Evolutionary conservation across 2,329 filamentous ascomycete genomes (phyloP).

Genomic region (Hymenoscyphus fructigenus): DNA sequence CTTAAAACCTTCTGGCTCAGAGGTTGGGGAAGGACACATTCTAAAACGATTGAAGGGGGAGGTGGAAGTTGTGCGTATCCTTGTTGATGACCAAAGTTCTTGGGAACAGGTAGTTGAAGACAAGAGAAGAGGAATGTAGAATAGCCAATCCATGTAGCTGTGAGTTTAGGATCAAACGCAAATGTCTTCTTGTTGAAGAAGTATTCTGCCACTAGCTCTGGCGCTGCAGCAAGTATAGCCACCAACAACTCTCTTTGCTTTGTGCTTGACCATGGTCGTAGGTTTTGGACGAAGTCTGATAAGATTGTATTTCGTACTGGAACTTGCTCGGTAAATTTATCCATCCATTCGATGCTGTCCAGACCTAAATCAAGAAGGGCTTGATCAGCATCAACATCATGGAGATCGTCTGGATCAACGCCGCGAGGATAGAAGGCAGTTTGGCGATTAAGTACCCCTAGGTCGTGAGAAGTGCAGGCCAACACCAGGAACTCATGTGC

Average conservation of each 20-base stretch:
- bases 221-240: constrained; percentile 75
- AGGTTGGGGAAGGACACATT: constrained; percentile 82
- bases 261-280: constrained; percentile 80
- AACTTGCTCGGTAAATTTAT: constrained; percentile 63
- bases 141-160: constrained; percentile 92
- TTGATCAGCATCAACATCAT: constrained; percentile 46
- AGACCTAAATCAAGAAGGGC: constrained; percentile 61
- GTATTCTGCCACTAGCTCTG: constrained; percentile 86
- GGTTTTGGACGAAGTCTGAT: constrained; percentile 72
- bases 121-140: constrained; percentile 83
- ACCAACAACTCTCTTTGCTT: constrained; percentile 80
- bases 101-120: constrained; percentile 71
- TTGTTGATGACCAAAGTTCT: constrained; percentile 65
- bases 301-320: constrained; percentile 78
- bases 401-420: constrained; percentile 56
- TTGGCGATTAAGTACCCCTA: constrained; percentile 73
- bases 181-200: constrained; percentile 80
- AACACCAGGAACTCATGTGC: constrained; percentile 74
- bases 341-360: constrained; percentile 68
- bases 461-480: constrained; percentile 70
- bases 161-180: constrained; percentile 86
- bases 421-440: constrained; percentile 82
- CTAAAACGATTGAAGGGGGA: constrained; percentile 74
- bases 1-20: constrained; percentile 77
- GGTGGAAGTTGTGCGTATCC: constrained; percentile 69